A percentile compares a stretch with the other conserved stretches of the same genome.
These are phyloP conservation scores for Globisporangium viniferum DNA, from an alignment of 352 stramenopile species.

Conservation along the genomic window DNA sequence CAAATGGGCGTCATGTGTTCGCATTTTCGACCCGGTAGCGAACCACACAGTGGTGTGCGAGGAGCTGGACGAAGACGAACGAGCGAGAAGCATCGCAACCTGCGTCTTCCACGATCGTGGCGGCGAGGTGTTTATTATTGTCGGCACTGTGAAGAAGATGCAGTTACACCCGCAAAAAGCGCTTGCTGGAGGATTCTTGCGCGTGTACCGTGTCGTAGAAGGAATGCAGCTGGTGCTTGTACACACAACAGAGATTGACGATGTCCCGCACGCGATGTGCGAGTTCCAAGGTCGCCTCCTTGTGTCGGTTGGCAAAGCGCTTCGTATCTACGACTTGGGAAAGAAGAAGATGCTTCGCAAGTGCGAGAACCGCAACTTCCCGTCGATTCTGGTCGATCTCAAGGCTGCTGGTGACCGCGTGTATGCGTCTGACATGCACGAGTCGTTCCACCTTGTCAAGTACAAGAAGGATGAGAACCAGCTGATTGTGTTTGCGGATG, in stretches of 20 bases:
- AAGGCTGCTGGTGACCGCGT: slow-evolving; percentile 94
- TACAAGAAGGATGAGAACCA: slow-evolving; percentile 97
- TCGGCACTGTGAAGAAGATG: slow-evolving; percentile 96
- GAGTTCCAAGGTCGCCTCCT: slow-evolving; percentile 97
- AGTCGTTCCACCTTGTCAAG: slow-evolving; percentile 96
- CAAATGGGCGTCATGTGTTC: slow-evolving; percentile 97
- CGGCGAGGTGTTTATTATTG: slow-evolving; percentile 96
- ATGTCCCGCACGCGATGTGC: slow-evolving; percentile 94
- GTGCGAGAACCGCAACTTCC: slow-evolving; percentile 95
- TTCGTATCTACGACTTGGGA: slow-evolving; percentile 98
- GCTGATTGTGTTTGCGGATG: slow-evolving; percentile 96
- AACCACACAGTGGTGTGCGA: slow-evolving; percentile 86
- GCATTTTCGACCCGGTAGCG: slow-evolving; percentile 95
- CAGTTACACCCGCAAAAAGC: slow-evolving; percentile 88
- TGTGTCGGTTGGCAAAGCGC: slow-evolving; percentile 93
- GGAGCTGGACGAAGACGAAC: slow-evolving; percentile 93
- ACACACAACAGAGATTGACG: slow-evolving; percentile 96
- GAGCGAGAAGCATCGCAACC: slow-evolving; percentile 90
- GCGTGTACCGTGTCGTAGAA: slow-evolving; percentile 94
- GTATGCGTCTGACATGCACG: slow-evolving; percentile 95
- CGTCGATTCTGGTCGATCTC: slow-evolving; percentile 92
- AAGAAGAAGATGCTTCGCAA: slow-evolving; percentile 99
- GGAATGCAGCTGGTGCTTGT: slow-evolving; percentile 93
- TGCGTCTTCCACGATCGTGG: slow-evolving; percentile 95
- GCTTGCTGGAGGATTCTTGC: slow-evolving; percentile 68